These are phyloP conservation scores for Calonectria ilicicola DNA, from an alignment of 2,329 filamentous ascomycete genomes.

Conservation along the genomic window DNA sequence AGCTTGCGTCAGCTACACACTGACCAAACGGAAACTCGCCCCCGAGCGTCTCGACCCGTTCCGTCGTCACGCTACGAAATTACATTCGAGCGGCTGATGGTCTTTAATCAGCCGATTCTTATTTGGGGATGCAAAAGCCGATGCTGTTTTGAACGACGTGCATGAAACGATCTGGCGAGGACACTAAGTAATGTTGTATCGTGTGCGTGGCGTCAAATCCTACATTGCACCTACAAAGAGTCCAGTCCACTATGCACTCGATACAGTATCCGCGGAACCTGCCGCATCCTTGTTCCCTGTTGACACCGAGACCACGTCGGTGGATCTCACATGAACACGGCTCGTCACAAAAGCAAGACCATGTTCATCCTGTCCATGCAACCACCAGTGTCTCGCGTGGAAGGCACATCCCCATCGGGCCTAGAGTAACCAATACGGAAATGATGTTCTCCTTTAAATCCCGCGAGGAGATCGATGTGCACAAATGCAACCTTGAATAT, in stretches of 20 bases:
- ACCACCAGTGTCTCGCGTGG: neutral
- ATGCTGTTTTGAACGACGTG: neutral
- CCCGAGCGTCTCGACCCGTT: neutral
- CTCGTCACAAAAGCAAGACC: neutral
- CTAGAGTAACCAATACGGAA: constrained; percentile 2
- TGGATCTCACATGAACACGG: neutral
- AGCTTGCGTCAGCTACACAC: neutral
- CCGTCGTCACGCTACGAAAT: neutral
- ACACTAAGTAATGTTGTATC: too few species aligned
- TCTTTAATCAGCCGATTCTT: neutral
- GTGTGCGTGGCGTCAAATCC: neutral
- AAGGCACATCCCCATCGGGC: neutral
- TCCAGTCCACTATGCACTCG: too few species aligned
- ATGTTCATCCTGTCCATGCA: constrained; percentile 6
- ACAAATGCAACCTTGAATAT: neutral
- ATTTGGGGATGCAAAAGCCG: neutral
- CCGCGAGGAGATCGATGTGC: neutral
- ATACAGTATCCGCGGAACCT: neutral
- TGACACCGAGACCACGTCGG: constrained; percentile 2
- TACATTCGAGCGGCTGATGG: neutral
- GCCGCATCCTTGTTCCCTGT: neutral
- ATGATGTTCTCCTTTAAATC: constrained; percentile 11
- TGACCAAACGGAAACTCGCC: neutral
- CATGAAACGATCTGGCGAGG: too few species aligned
- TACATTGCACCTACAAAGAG: too few species aligned